A percentile compares a stretch with the other conserved stretches of the same genome.
These are phyloP conservation scores for Leccinum fallax DNA, from an alignment of 1,284 basidiomycete species.

Conservation along the genomic window DNA sequence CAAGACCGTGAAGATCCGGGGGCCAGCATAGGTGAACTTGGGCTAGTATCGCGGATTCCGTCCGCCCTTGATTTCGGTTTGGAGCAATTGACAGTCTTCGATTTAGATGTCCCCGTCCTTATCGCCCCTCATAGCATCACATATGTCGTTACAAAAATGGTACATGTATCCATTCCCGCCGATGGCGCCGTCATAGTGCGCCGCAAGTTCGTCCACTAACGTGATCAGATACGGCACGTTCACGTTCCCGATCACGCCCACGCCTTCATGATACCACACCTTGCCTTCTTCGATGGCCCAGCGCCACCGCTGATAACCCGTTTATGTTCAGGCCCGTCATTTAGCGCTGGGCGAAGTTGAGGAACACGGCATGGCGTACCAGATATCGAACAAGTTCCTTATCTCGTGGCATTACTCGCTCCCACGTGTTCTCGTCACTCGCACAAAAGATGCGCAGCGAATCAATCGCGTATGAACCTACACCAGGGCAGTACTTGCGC, in stretches of 20 bases:
- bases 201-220: constrained; percentile 41
- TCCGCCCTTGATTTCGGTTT: not conserved
- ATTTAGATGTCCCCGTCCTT: not conserved
- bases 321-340: not conserved
- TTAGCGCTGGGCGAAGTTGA: not conserved
- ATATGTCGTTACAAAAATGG: not conserved
- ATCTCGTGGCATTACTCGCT: constrained; percentile 55
- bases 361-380: constrained; percentile 38
- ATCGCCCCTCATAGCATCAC: not conserved
- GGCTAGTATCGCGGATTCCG: no score
- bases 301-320: constrained; percentile 54
- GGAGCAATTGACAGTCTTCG: not conserved
- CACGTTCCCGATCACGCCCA: constrained; percentile 41
- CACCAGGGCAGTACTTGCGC: constrained; percentile 57
- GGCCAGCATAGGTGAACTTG: no score
- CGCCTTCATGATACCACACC: constrained; percentile 47
- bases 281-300: constrained; percentile 55
- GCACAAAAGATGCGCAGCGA: constrained; percentile 67
- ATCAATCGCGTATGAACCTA: constrained; percentile 65
- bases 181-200: constrained; percentile 26
- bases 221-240: constrained; percentile 39
- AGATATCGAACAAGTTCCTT: constrained; percentile 64
- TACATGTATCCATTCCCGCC: constrained; percentile 43
- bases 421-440: constrained; percentile 50
- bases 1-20: not conserved